A percentile compares a stretch with the other conserved stretches of the same genome.
Evolutionary conservation across 306 rosid genomes (phyloP).

Genomic region (Betula pendula): DNA sequence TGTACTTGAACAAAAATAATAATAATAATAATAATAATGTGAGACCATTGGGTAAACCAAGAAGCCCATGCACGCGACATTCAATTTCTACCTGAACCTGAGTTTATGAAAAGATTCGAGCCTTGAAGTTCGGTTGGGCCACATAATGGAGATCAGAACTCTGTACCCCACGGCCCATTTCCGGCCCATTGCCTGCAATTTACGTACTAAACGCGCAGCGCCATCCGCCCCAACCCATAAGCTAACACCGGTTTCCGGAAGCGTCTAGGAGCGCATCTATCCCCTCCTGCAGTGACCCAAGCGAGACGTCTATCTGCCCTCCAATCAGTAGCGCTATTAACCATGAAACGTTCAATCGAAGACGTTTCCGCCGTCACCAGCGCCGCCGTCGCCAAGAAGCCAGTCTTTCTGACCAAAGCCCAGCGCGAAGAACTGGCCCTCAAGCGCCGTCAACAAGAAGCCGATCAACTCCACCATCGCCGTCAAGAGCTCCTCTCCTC

Average conservation of each 20-base stretch:
- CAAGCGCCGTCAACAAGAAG: slow-evolving; percentile 71
- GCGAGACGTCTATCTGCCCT: background rate
- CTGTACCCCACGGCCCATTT: background rate
- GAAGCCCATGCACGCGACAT: too few species aligned
- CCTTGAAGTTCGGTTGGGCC: background rate
- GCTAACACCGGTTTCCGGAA: background rate
- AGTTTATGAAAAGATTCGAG: too few species aligned
- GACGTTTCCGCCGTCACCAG: slow-evolving; percentile 16
- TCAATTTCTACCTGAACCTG: too few species aligned
- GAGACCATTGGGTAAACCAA: too few species aligned
- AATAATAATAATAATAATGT: too few species aligned
- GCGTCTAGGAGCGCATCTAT: background rate
- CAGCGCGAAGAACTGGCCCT: slow-evolving; percentile 75
- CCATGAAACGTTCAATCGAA: slow-evolving; percentile 31
- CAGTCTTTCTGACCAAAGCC: slow-evolving; percentile 70
- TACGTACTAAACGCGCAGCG: too few species aligned
- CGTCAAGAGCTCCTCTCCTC: slow-evolving; percentile 52
- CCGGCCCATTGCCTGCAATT: too few species aligned
- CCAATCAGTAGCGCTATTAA: background rate
- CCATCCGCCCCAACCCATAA: background rate
- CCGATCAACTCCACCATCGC: slow-evolving; percentile 43
- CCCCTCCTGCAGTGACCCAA: background rate
- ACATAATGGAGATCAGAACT: background rate
- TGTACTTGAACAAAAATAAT: too few species aligned
- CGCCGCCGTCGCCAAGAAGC: slow-evolving; percentile 34